Conservation (phyloP, 768 basidiomycete genomes). For the Tricholomella constricta region DNA sequence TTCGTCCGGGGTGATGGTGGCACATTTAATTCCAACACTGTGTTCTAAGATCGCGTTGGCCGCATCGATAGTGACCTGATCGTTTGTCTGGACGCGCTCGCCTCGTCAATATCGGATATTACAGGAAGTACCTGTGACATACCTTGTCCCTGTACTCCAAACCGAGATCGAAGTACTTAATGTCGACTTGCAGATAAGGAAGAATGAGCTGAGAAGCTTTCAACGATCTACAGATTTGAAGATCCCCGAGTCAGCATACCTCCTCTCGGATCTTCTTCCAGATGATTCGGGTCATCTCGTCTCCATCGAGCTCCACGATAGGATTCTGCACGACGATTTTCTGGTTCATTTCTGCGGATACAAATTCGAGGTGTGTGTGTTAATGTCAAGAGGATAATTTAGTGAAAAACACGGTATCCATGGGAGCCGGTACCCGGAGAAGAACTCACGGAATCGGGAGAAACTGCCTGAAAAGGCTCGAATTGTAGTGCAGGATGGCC, state of each 20-base stretch:
- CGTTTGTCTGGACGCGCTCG: conserved; percentile 67
- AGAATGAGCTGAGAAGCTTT: conserved; percentile 75
- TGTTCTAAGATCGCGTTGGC: conserved; percentile 94
- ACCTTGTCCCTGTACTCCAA: conserved; percentile 91
- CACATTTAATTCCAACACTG: conserved; percentile 98
- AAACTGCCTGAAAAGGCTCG: conserved; percentile 21
- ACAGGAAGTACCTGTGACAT: conserved; percentile 17
- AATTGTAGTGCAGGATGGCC: conserved; percentile 13
- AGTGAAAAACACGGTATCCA: not conserved
- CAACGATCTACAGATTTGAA: not conserved
- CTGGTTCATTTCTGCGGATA: conserved; percentile 33
- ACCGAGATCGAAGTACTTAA: conserved; percentile 99
- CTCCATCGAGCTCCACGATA: conserved; percentile 93
- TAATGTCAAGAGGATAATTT: conserved; percentile 1
- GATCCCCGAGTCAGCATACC: conserved; percentile 47
- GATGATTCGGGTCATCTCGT: conserved; percentile 99
- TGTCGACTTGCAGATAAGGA: conserved; percentile 91
- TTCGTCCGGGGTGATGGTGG: conserved; percentile 98
- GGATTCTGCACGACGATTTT: conserved; percentile 88
- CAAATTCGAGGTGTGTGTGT: not conserved
- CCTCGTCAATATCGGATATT: not conserved
- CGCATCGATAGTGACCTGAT: conserved; percentile 89
- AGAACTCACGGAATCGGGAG: conserved; percentile 20
- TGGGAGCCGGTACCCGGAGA: conserved; percentile 11
- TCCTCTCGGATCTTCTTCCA: conserved; percentile 98